phyloP scores from a whole-genome alignment of 2,329 filamentous ascomycete species.

The Fusarium phyllophilum region DNA sequence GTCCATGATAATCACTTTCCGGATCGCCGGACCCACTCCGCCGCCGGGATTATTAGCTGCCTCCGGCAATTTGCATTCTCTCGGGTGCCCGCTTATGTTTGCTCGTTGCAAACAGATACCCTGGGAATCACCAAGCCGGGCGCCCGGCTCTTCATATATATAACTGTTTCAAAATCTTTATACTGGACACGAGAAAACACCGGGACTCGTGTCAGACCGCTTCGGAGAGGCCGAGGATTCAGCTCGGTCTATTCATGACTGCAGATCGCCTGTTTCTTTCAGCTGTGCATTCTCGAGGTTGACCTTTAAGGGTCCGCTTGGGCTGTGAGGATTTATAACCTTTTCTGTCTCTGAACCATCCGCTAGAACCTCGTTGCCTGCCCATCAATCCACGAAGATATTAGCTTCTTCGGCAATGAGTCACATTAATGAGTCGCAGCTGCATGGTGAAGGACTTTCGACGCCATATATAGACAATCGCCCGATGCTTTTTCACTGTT shows the following conservation, averaged over 20 bases:
- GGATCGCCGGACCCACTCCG: background rate
- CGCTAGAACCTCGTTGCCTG: conserved; percentile 3
- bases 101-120: background rate
- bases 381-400: background rate
- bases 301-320: background rate
- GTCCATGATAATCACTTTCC: background rate
- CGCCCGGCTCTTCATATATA: background rate
- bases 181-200: background rate
- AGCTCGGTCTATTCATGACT: background rate
- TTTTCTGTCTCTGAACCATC: background rate
- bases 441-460: background rate
- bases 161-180: background rate
- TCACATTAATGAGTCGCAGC: conserved; percentile 7
- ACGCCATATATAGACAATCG: conserved; percentile 4
- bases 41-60: background rate
- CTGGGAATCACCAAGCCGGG: background rate
- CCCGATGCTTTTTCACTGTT: background rate
- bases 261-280: background rate
- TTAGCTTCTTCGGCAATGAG: conserved; percentile 23
- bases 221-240: conserved; percentile 1
- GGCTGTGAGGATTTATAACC: background rate
- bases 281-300: background rate
- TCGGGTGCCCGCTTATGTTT: background rate
- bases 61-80: background rate
- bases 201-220: background rate